These are phyloP conservation scores for Nicotiana obtusifolia DNA, from an alignment of 257 asterid genomes.

Conservation along the genomic window DNA sequence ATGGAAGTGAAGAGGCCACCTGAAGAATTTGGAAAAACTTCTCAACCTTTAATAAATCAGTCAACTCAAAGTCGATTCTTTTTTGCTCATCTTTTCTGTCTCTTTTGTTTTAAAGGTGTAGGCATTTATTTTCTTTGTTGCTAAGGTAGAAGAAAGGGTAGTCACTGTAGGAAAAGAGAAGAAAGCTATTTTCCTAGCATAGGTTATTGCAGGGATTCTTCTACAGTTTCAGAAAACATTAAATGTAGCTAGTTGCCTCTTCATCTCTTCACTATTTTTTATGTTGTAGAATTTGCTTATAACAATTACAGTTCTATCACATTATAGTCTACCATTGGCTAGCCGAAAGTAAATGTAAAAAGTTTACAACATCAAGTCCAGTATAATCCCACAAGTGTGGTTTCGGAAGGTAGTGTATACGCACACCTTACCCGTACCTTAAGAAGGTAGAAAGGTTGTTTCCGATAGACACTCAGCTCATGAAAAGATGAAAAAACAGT, in stretches of 20 bases:
- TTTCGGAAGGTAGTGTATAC: no score
- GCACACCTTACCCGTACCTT: no score
- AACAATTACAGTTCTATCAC: background rate
- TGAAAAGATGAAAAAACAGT: no score
- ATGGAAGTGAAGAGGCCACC: constrained; percentile 78
- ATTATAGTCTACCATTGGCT: background rate
- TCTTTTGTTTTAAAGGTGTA: constrained; percentile 11
- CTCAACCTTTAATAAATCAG: constrained; percentile 78
- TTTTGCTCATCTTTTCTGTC: background rate
- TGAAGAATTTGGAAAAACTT: constrained; percentile 62
- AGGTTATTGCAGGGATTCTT: constrained; percentile 28
- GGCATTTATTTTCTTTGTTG: constrained; percentile 18
- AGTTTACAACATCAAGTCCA: no score
- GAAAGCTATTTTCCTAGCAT: constrained; percentile 17
- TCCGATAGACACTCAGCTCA: no score
- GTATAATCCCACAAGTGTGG: no score
- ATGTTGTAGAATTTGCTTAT: background rate
- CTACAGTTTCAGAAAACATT: constrained; percentile 44
- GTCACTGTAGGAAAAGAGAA: constrained; percentile 7
- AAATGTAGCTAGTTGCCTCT: constrained; percentile 14
- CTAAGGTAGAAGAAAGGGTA: background rate
- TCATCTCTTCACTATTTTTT: background rate
- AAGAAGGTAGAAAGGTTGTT: no score
- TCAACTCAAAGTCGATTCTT: constrained; percentile 45
- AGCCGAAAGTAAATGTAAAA: background rate